Base-by-base conservation (phyloP, 78 protist species). In the Dictyostelium firmibasis region DNA sequence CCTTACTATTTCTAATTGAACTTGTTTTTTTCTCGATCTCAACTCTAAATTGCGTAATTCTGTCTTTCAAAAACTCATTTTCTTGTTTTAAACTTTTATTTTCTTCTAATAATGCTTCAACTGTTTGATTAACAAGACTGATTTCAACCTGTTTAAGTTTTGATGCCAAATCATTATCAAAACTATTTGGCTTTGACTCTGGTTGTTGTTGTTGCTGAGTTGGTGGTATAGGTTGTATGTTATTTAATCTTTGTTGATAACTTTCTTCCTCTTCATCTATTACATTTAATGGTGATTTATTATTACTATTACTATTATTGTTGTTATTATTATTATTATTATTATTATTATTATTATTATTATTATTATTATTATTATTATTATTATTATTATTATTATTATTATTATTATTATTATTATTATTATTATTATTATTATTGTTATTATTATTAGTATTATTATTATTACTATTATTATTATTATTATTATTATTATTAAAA, bases 21-120 rank as follows among this genome's bases (percentile, higher is more conserved):
- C 29, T 82, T 5, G 86, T 82, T 60, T 82, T 82, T 25, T 82
- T 82, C 38, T 82, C 86, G 8, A 82, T 82, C 25, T 82, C 86
- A 25, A 20, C 67, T 82, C 86, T 82, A 60, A 82, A 82, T 82
- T 82, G 70, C 31, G 60, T 27, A 10, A 82, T 82, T 57, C 86
- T 57, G 35, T 82, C 86, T 60, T 82, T 82, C n/a, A 82, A 57
- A 82, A 82, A 82, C 1, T 82, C 86, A 35, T 82, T 82, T 35
- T 82, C 86, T 57, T 57, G 62, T 50, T 29, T 82, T 1, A 82
- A 64, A 3, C n/a, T 57, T 29, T 35, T 57, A 35, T 82, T 82
- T 16, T 82, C 86, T 23, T 82, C 76, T 27, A 82, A 57, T 23
- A 82, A 57, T 23, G 50, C 38, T 18, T 27, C 14, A 20, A 82